phyloP scores from a whole-genome alignment of 371 early-diverging fungal species.

The Mortierella sp. region DNA sequence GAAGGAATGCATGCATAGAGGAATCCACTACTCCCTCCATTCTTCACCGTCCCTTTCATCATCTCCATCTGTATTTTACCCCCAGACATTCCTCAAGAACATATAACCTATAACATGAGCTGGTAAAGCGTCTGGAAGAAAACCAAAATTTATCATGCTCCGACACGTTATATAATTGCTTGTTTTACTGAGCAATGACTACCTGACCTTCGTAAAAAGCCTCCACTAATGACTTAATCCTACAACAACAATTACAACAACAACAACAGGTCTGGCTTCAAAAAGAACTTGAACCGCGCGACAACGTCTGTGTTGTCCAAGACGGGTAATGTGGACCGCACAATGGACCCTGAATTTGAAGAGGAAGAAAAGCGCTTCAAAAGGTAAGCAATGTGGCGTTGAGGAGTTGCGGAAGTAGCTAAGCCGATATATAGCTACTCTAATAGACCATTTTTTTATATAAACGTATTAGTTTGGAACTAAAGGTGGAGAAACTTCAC shows the following conservation, averaged over 20 bases:
- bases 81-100: too few species aligned
- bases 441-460: not conserved
- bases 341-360: conserved; percentile 84
- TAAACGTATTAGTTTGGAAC: conserved; percentile 78
- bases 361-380: conserved; percentile 87
- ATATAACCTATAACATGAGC: conserved; percentile 1
- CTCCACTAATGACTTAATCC: not conserved
- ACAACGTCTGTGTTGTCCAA: conserved; percentile 75
- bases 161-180: not conserved
- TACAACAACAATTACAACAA: not conserved
- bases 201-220: not conserved
- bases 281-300: conserved; percentile 87
- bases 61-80: too few species aligned
- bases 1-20: not conserved
- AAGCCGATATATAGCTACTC: not conserved
- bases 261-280: conserved; percentile 78
- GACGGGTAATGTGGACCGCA: conserved; percentile 31
- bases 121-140: not conserved
- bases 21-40: not conserved
- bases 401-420: not conserved
- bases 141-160: not conserved
- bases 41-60: not conserved
- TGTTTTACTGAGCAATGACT: not conserved
- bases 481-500: conserved; percentile 86
- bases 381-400: conserved; percentile 59